Percentiles rank a stretch among this genome's conserved stretches.
Conservation (phyloP, 1,139 yeast species). For the Pichia sp. region DNA sequence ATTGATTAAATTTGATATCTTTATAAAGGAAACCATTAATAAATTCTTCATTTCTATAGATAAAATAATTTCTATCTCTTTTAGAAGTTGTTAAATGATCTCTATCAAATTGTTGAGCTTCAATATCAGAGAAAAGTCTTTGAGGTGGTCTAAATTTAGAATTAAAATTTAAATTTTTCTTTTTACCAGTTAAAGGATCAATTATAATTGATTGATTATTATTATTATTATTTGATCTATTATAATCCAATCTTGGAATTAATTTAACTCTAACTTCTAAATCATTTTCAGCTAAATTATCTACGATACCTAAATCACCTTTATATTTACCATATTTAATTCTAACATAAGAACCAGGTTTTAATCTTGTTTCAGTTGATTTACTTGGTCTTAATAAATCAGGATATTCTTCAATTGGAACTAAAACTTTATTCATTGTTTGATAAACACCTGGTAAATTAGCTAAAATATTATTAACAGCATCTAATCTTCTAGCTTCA, state of each 20-base stretch:
- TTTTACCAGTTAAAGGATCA: constrained; percentile 45
- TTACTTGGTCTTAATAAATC: constrained; percentile 86
- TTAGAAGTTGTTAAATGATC: constrained; percentile 44
- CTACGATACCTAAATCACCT: constrained; percentile 90
- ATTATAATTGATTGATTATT: too few species aligned
- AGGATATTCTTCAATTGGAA: constrained; percentile 93
- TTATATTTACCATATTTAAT: constrained; percentile 86
- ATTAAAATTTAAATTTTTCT: constrained; percentile 38
- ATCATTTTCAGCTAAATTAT: constrained; percentile 89
- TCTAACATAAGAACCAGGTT: constrained; percentile 89
- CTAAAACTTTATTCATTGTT: constrained; percentile 55
- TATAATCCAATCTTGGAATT: constrained; percentile 91
- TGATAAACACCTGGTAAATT: constrained; percentile 81
- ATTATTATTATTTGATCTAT: constrained; percentile 47
- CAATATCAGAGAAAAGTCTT: constrained; percentile 73
- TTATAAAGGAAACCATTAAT: constrained; percentile 81
- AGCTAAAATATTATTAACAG: constrained; percentile 77
- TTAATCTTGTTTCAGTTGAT: constrained; percentile 77
- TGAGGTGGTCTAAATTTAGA: constrained; percentile 70
- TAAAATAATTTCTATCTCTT: constrained; percentile 66
- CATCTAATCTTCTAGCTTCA: constrained; percentile 91
- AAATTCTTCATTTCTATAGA: constrained; percentile 83
- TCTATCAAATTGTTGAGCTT: constrained; percentile 49
- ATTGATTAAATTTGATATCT: constrained; percentile 74
- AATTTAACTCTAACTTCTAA: constrained; percentile 86